A percentile compares a stretch with the other conserved stretches of the same genome.
Evolutionary conservation across 352 stramenopile species (phyloP).

Genomic region (Elongisporangium undulatum): DNA sequence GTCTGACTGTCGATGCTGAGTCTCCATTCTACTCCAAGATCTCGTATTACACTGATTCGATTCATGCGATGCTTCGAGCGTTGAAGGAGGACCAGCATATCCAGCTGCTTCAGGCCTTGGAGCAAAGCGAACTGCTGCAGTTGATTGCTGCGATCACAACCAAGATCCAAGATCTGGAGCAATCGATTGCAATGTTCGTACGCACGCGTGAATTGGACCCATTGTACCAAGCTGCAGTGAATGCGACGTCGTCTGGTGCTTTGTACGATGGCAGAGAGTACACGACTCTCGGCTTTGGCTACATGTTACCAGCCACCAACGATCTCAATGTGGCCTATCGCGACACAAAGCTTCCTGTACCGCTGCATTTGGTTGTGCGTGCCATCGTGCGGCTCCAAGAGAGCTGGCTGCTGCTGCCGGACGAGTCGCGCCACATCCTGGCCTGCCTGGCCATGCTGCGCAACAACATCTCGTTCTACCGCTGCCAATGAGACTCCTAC

Average conservation of each 20-base stretch:
- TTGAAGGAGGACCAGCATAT: conserved; percentile 11
- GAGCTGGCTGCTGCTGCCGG: conserved; percentile 38
- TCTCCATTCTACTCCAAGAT: conserved; percentile 24
- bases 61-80: conserved; percentile 3
- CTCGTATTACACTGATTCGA: conserved; percentile 41
- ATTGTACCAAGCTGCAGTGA: conserved; percentile 32
- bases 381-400: conserved; percentile 56
- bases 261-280: conserved; percentile 53
- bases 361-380: conserved; percentile 50
- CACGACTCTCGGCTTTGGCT: conserved; percentile 52
- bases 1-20: conserved; percentile 14
- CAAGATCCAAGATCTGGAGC: conserved; percentile 22
- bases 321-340: conserved; percentile 44
- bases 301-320: conserved; percentile 51
- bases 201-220: conserved; percentile 20
- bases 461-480: conserved; percentile 46
- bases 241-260: conserved; percentile 19
- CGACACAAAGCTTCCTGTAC: conserved; percentile 44
- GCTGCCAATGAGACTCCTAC: conserved; percentile 18
- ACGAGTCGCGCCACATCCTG: conserved; percentile 45
- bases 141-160: conserved; percentile 18
- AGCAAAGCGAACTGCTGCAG: conserved; percentile 25
- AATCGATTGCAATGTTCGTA: conserved; percentile 22
- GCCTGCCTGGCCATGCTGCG: conserved; percentile 45
- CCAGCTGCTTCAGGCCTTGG: conserved; percentile 23